phyloP scores from a whole-genome alignment of 257 asterid species.

The Fraxinus cuspidata region DNA sequence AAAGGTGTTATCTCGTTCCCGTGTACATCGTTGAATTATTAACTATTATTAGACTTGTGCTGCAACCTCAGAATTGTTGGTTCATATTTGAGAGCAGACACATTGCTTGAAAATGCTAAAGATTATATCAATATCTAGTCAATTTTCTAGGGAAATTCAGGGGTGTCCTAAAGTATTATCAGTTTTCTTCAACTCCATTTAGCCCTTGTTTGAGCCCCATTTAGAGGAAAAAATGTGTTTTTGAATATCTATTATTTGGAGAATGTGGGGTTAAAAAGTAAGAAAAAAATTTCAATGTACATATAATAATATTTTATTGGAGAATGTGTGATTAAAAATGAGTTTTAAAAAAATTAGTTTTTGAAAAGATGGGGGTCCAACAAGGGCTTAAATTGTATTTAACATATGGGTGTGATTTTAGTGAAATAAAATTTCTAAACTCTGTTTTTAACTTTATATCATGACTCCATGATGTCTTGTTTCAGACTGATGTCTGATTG shows the following conservation, averaged over 20 bases:
- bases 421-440: conserved; percentile 1
- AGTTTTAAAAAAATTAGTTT: no score
- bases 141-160: not conserved
- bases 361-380: no score
- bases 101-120: not conserved
- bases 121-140: not conserved
- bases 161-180: not conserved
- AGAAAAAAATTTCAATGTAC: no score
- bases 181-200: not conserved
- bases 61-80: not conserved
- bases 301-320: no score
- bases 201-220: not conserved
- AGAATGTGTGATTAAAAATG: no score
- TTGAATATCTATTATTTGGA: no score
- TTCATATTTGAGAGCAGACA: not conserved
- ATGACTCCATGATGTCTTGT: conserved; percentile 3
- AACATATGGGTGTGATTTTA: not conserved
- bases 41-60: not conserved
- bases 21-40: not conserved
- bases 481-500: conserved; percentile 9
- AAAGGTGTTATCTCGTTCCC: not conserved
- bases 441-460: not conserved
- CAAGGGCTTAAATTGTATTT: not conserved
- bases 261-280: no score
- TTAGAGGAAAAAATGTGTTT: no score